Evolutionary conservation across 805 yeast species (phyloP), one percentile per base, ranked within the genome.

Genomic region (Yarrowia sp.): DNA sequence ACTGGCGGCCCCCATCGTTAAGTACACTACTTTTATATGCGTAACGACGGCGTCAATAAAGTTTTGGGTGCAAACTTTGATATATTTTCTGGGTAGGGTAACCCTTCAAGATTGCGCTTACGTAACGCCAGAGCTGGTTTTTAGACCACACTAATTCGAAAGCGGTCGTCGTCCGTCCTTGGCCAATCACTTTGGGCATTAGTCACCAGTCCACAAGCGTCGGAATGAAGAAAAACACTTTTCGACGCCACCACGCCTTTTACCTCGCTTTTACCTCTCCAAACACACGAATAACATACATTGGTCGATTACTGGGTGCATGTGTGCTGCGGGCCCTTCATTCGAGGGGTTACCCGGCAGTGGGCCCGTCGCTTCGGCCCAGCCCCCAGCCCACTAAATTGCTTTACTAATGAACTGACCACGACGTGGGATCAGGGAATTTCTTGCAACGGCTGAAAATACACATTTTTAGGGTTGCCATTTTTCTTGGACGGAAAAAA

Each of bases 1-100:
- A 55, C 61, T 55, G 61, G 61, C 61, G 47, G 61, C 61, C 61
- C 47, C 47, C 61, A 55, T 55, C 61, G 47, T 55, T 55, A 55
- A 55, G 61, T 55, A 55, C 61, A 55, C 61, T 41, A 55, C 61
- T 55, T 55, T 55, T 55, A 55, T 55, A 55, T 55, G 45, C 47
- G 38, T 55, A 41, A 55, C 47, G 61, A 39, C 45, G 47, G 61
- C 61, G 42, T 22, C 47, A 39, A 35, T 55, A 55, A 31, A 55
- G 61, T 55, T 55, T 32, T 39, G 14, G 31, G 61, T 42, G 47
- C 18, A 55, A 55, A 55, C 22, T 39, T 55, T 55, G 45, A 55
- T 39, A 39, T 39, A 55, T 55, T 39, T 41, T 39, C 14, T n/a
- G 31, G 31, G 61, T 43, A 33, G 61, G 61, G 61, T 55, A 55